These are phyloP conservation scores for Gelatoporia subvermispora DNA, from an alignment of 768 basidiomycete genomes.

Conservation along the genomic window DNA sequence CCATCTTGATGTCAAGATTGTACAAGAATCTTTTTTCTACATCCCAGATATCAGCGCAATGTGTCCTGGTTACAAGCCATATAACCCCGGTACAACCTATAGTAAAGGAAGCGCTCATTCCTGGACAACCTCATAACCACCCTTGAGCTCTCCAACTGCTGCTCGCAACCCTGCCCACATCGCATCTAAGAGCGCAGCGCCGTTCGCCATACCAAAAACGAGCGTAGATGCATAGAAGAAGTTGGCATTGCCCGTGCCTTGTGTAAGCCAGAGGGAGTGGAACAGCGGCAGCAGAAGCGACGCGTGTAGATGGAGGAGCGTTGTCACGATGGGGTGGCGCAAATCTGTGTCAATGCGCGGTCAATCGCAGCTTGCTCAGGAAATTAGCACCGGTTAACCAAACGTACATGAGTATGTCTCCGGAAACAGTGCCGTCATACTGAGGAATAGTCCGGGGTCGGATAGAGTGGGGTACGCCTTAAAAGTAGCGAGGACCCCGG, in stretches of 20 bases:
- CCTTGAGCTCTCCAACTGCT: slow-evolving; percentile 54
- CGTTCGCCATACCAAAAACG: slow-evolving; percentile 87
- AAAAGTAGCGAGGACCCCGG: slow-evolving; percentile 78
- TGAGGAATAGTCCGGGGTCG: slow-evolving; percentile 83
- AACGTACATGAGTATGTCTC: slow-evolving; percentile 77
- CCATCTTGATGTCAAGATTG: no score
- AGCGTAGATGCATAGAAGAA: slow-evolving; percentile 97
- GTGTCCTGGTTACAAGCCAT: no score
- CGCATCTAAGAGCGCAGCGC: slow-evolving; percentile 76
- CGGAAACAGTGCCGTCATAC: slow-evolving; percentile 76
- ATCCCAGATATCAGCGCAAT: no score
- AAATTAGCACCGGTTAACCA: slow-evolving; percentile 1
- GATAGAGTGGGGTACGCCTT: slow-evolving; percentile 91
- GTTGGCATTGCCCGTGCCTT: slow-evolving; percentile 95
- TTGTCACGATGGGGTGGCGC: slow-evolving; percentile 78
- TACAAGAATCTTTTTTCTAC: no score
- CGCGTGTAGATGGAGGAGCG: slow-evolving; percentile 79
- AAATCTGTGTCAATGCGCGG: slow-evolving; percentile 51
- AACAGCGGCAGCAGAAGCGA: slow-evolving; percentile 85
- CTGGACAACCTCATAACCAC: slow-evolving; percentile 55
- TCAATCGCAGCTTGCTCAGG: background rate
- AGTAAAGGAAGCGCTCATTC: slow-evolving; percentile 34
- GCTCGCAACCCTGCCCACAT: slow-evolving; percentile 79
- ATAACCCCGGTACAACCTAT: no score
- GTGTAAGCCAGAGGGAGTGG: slow-evolving; percentile 84